These are phyloP conservation scores for Phlyctochytrium planicorne DNA, from an alignment of 192 early-diverging fungal genomes.

Conservation along the genomic window DNA sequence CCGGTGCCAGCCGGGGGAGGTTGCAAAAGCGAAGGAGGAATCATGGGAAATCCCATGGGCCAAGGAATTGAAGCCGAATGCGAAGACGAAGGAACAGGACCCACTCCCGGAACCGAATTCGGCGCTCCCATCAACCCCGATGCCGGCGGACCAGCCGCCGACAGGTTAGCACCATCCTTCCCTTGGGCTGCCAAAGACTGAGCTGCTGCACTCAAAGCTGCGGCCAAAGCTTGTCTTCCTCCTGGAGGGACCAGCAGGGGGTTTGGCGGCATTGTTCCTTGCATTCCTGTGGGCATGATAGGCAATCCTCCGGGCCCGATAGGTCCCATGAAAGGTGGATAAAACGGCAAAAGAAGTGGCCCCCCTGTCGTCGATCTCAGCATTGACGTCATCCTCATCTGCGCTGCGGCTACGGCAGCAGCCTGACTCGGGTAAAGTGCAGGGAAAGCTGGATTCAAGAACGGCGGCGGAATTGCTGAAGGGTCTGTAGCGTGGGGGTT, in stretches of 20 bases:
- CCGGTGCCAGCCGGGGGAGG: constrained; percentile 1
- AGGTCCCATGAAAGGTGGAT: constrained; percentile 8
- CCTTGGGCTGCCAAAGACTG: too few species aligned
- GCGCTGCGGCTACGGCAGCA: constrained; percentile 3
- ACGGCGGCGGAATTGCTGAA: neutral
- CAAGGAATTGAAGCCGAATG: constrained; percentile 4
- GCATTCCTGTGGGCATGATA: neutral
- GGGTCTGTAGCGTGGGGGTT: neutral
- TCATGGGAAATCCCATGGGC: neutral
- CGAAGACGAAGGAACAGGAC: neutral
- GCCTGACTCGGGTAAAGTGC: constrained; percentile 7
- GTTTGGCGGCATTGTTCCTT: neutral
- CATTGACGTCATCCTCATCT: constrained; percentile 1
- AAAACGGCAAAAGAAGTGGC: constrained; percentile 2
- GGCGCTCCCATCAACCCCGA: neutral
- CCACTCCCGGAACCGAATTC: neutral
- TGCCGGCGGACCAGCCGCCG: neutral
- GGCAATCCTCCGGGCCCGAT: neutral
- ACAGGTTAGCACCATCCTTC: neutral
- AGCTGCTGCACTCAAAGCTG: neutral
- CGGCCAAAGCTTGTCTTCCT: neutral
- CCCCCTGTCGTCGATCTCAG: neutral
- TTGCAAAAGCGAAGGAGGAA: neutral
- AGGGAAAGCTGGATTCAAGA: neutral
- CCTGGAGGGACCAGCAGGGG: neutral